phyloP scores from a whole-genome alignment of 2,329 filamentous ascomycete genomes.

The Ascochyta fabae region DNA sequence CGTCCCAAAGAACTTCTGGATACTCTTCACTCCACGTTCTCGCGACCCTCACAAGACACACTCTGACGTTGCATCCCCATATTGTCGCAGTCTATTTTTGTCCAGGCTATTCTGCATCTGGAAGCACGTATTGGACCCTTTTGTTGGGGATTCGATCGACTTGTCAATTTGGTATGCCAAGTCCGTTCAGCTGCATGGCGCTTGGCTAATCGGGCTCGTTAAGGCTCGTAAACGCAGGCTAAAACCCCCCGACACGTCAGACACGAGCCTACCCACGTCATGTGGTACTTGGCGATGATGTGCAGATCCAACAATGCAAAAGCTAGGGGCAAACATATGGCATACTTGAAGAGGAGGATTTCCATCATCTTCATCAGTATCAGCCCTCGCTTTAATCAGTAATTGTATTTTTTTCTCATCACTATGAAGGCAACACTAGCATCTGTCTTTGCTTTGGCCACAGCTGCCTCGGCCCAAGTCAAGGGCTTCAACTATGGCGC shows the following conservation, averaged over 20 bases:
- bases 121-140: constrained; percentile 4
- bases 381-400: background rate
- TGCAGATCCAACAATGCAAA: background rate
- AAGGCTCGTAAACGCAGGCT: constrained; percentile 8
- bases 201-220: constrained; percentile 6
- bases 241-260: constrained; percentile 14
- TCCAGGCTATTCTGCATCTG: background rate
- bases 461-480: constrained; percentile 33
- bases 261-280: constrained; percentile 15
- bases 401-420: constrained; percentile 10
- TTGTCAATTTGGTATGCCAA: constrained; percentile 1
- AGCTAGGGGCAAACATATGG: constrained; percentile 10
- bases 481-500: constrained; percentile 76
- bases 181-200: constrained; percentile 9
- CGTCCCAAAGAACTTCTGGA: background rate
- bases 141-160: constrained; percentile 3
- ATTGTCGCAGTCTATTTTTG: constrained; percentile 5
- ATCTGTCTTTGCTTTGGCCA: constrained; percentile 25
- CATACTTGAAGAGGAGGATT: constrained; percentile 5
- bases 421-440: constrained; percentile 24
- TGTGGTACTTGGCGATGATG: constrained; percentile 14
- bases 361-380: background rate
- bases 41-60: background rate
- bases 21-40: constrained; percentile 8
- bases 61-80: constrained; percentile 11